A percentile compares a stretch with the other conserved stretches of the same genome.
These are phyloP conservation scores for Tulasnella sp. DNA, from an alignment of 768 basidiomycete species.

Conservation along the genomic window DNA sequence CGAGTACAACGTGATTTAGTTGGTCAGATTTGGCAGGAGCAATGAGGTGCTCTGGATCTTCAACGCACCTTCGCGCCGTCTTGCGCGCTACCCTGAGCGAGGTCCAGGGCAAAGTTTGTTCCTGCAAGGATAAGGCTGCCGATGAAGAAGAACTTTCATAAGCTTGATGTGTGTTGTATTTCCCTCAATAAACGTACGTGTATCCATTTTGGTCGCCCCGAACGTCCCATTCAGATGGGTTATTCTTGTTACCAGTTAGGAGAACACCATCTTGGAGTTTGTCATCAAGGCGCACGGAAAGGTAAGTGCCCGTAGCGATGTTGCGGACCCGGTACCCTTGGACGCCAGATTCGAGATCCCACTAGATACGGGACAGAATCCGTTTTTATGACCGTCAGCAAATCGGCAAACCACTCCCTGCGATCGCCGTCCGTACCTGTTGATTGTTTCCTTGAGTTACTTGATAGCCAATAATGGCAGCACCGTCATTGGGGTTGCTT, in stretches of 20 bases:
- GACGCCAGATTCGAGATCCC: neutral
- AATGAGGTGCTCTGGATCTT: neutral
- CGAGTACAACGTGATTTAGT: neutral
- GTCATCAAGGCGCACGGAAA: neutral
- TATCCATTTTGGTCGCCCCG: neutral
- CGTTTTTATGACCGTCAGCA: neutral
- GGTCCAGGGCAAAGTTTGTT: neutral
- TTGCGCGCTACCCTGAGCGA: neutral
- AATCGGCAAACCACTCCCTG: neutral
- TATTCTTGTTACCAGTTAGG: neutral
- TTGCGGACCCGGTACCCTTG: conserved; percentile 1
- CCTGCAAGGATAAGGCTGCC: neutral
- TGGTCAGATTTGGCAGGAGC: neutral
- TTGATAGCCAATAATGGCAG: neutral
- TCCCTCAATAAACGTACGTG: neutral
- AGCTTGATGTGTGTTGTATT: neutral
- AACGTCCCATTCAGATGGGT: neutral
- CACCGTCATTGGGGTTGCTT: neutral
- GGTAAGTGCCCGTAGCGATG: neutral
- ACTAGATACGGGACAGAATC: neutral
- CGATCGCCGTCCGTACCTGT: neutral
- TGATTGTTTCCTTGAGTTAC: conserved; percentile 2
- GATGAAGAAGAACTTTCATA: neutral
- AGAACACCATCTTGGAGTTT: neutral
- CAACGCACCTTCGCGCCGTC: conserved; percentile 4